Evolutionary conservation across 352 stramenopile genomes (phyloP).

Genomic region (Phytophthora parvispora): DNA sequence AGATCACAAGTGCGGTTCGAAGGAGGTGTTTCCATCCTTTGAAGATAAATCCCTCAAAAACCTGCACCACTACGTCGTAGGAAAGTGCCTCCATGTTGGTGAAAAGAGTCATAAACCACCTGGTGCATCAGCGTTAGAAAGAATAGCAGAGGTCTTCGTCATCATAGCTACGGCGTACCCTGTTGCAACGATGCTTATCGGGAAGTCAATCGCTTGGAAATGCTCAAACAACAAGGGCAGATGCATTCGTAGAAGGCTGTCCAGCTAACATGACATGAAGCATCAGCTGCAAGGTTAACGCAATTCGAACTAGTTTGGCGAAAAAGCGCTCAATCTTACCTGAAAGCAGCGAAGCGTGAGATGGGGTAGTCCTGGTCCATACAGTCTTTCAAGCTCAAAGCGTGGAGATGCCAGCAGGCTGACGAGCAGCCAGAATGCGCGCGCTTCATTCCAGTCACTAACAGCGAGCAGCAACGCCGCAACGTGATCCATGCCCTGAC

Average conservation of each 20-base stretch:
- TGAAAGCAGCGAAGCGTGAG: slow-evolving; percentile 77
- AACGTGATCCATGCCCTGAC: slow-evolving; percentile 83
- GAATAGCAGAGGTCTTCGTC: not conserved
- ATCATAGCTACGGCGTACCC: slow-evolving; percentile 36
- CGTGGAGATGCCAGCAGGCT: slow-evolving; percentile 59
- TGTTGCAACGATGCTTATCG: slow-evolving; percentile 75
- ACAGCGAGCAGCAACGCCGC: slow-evolving; percentile 70
- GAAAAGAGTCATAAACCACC: slow-evolving; percentile 89
- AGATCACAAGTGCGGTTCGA: slow-evolving; percentile 65
- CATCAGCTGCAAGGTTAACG: not conserved
- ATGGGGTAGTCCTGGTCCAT: slow-evolving; percentile 64
- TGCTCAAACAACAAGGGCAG: slow-evolving; percentile 55
- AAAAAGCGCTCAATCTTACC: slow-evolving; percentile 26
- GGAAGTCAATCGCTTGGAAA: slow-evolving; percentile 69
- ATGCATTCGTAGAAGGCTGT: slow-evolving; percentile 53
- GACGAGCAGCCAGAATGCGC: slow-evolving; percentile 79
- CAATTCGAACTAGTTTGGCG: not conserved
- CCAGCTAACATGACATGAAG: slow-evolving; percentile 41
- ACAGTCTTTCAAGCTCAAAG: slow-evolving; percentile 73
- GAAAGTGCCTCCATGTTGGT: slow-evolving; percentile 79
- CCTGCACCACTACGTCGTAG: slow-evolving; percentile 65
- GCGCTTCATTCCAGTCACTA: slow-evolving; percentile 70
- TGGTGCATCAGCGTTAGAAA: slow-evolving; percentile 21
- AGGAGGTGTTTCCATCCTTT: slow-evolving; percentile 82
- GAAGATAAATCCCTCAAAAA: slow-evolving; percentile 78